phyloP scores from a whole-genome alignment of 352 stramenopile species.

The Phytophthora ohioensis region DNA sequence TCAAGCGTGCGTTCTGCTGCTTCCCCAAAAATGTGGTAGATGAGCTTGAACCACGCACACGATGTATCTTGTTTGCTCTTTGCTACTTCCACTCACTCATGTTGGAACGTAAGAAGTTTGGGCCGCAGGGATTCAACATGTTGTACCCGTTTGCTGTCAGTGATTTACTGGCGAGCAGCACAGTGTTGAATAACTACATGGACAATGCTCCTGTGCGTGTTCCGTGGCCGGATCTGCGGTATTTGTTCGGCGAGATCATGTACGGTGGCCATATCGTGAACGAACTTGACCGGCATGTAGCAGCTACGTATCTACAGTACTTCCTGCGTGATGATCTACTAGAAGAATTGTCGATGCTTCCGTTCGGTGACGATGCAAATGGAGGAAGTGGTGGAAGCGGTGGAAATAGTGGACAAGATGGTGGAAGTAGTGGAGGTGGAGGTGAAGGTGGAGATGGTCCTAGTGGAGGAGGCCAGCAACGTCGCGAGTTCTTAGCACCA shows the following conservation, averaged over 20 bases:
- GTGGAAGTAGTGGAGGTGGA: constrained; percentile 34
- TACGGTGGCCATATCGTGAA: constrained; percentile 92
- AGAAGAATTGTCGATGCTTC: constrained; percentile 91
- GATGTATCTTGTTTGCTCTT: constrained; percentile 90
- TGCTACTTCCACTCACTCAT: constrained; percentile 95
- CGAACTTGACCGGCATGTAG: constrained; percentile 82
- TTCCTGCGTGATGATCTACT: constrained; percentile 91
- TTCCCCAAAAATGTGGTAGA: constrained; percentile 83
- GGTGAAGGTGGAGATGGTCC: constrained; percentile 32
- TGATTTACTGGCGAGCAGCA: constrained; percentile 86
- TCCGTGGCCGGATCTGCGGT: constrained; percentile 91
- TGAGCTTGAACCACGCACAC: constrained; percentile 83
- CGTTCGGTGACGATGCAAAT: constrained; percentile 76
- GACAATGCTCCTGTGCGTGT: constrained; percentile 90
- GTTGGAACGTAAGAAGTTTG: constrained; percentile 94
- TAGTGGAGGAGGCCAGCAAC: constrained; percentile 35
- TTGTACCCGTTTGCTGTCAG: constrained; percentile 90
- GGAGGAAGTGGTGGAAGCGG: constrained; percentile 29
- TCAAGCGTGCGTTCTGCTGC: constrained; percentile 87
- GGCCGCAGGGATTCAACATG: constrained; percentile 92
- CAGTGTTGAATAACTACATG: constrained; percentile 93
- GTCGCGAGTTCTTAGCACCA: constrained; percentile 73
- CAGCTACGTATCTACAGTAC: constrained; percentile 86
- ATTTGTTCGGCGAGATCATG: constrained; percentile 92
- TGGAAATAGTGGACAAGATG: constrained; percentile 32